Percentiles rank a stretch among this genome's conserved stretches.
phyloP scores from a whole-genome alignment of 371 early-diverging fungal genomes.

The Actinomortierella wolfii region DNA sequence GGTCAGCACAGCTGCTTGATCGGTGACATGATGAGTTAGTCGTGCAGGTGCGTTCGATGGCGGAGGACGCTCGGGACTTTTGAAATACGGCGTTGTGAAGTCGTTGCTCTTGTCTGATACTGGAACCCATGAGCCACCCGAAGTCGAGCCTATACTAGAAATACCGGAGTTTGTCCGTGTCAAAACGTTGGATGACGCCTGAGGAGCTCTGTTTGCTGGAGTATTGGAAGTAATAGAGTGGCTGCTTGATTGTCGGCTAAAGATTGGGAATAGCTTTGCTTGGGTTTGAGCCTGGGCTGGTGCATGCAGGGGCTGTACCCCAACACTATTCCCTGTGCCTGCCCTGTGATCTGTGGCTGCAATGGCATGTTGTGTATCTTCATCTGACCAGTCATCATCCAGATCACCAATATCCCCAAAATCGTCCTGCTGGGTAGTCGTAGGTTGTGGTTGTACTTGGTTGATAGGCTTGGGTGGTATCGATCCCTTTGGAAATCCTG shows the following conservation, averaged over 20 bases:
- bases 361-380: neutral
- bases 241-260: neutral
- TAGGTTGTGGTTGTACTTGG: neutral
- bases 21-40: constrained; percentile 53
- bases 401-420: constrained; percentile 6
- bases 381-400: neutral
- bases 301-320: no score
- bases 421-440: neutral
- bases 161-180: neutral
- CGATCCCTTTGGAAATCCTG: neutral
- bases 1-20: constrained; percentile 58
- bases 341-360: neutral
- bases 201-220: neutral
- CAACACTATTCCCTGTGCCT: no score
- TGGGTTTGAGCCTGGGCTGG: neutral
- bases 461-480: neutral
- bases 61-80: constrained; percentile 5
- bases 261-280: neutral
- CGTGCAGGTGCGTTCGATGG: constrained; percentile 3
- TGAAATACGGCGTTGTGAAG: constrained; percentile 18
- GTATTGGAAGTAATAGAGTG: neutral
- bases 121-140: constrained; percentile 1
- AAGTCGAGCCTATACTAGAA: neutral
- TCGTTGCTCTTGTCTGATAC: constrained; percentile 27
- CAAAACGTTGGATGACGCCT: neutral